A percentile compares a stretch with the other conserved stretches of the same genome.
phyloP scores from a whole-genome alignment of 495 filamentous ascomycete genomes.

The Podospora bellae-mahoneyi region DNA sequence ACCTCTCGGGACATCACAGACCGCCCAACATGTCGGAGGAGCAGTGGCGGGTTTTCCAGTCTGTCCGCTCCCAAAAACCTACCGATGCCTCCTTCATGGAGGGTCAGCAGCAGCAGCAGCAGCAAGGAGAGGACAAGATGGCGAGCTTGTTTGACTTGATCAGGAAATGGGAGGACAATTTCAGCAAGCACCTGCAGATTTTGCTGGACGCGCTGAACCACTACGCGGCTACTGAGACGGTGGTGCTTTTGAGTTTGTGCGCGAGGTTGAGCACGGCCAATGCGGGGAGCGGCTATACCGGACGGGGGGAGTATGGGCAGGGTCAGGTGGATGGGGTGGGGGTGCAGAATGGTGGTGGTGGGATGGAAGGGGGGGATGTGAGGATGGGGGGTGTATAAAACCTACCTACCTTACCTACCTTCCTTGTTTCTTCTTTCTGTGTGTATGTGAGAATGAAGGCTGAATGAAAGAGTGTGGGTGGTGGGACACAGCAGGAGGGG shows the following conservation, averaged over 20 bases:
- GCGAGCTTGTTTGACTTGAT: slow-evolving; percentile 80
- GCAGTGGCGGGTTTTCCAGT: slow-evolving; percentile 50
- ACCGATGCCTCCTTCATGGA: neutral
- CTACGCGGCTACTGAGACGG: slow-evolving; percentile 95
- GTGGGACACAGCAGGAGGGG: no score
- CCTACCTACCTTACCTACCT: no score
- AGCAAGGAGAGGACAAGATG: slow-evolving; percentile 44
- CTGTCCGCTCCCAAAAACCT: slow-evolving; percentile 33
- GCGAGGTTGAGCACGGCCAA: slow-evolving; percentile 71
- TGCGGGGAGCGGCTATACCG: slow-evolving; percentile 59
- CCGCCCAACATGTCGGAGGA: slow-evolving; percentile 52
- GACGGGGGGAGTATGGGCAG: slow-evolving; percentile 24
- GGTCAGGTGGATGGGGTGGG: neutral
- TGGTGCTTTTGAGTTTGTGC: slow-evolving; percentile 83
- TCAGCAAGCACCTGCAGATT: slow-evolving; percentile 85
- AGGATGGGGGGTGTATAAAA: neutral
- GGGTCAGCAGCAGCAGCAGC: neutral
- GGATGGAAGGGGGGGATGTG: neutral
- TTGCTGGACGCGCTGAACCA: slow-evolving; percentile 91
- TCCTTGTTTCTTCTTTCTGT: no score
- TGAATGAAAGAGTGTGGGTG: no score
- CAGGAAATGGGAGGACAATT: slow-evolving; percentile 85
- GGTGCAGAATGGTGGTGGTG: neutral
- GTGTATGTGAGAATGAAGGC: neutral
- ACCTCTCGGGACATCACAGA: slow-evolving; percentile 54